phyloP scores from a whole-genome alignment of 2,329 filamentous ascomycete genomes.

The Penicillium palitans region DNA sequence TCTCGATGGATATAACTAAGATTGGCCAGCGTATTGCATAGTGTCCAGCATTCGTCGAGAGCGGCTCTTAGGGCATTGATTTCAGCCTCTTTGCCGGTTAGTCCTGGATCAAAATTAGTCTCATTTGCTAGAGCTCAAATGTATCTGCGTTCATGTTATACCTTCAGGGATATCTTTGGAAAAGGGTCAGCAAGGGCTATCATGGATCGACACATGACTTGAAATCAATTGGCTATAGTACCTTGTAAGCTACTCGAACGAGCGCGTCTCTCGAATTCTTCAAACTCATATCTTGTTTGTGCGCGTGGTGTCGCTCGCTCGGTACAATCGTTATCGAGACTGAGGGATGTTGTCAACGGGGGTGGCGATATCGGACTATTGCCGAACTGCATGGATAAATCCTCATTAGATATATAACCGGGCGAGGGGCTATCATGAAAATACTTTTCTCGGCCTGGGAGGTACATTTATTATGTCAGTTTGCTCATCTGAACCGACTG shows the following conservation, averaged over 20 bases:
- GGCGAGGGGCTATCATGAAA: neutral
- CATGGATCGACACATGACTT: slow-evolving; percentile 12
- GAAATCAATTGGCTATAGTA: slow-evolving; percentile 48
- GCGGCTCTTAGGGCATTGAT: slow-evolving; percentile 70
- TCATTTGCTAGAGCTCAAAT: slow-evolving; percentile 24
- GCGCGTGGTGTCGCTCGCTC: slow-evolving; percentile 77
- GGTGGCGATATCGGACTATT: slow-evolving; percentile 61
- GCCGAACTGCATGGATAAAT: slow-evolving; percentile 26
- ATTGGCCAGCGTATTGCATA: slow-evolving; percentile 86
- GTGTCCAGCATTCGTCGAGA: slow-evolving; percentile 85
- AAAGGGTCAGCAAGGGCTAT: slow-evolving; percentile 12
- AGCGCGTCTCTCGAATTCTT: slow-evolving; percentile 52
- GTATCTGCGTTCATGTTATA: slow-evolving; percentile 12
- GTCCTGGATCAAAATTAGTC: slow-evolving; percentile 34
- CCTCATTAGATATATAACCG: neutral
- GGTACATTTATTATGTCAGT: slow-evolving; percentile 4
- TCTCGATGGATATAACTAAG: slow-evolving; percentile 81
- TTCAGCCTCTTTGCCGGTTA: slow-evolving; percentile 56
- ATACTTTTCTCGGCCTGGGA: slow-evolving; percentile 20
- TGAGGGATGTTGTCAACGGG: slow-evolving; percentile 72
- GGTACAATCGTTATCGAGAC: slow-evolving; percentile 63
- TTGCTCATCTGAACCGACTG: slow-evolving; percentile 11
- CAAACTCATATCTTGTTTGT: slow-evolving; percentile 76
- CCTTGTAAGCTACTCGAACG: slow-evolving; percentile 77
- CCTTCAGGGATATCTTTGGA: slow-evolving; percentile 38